Conservation (phyloP, 345 rosid species). For the Melaleuca quinquenervia region DNA sequence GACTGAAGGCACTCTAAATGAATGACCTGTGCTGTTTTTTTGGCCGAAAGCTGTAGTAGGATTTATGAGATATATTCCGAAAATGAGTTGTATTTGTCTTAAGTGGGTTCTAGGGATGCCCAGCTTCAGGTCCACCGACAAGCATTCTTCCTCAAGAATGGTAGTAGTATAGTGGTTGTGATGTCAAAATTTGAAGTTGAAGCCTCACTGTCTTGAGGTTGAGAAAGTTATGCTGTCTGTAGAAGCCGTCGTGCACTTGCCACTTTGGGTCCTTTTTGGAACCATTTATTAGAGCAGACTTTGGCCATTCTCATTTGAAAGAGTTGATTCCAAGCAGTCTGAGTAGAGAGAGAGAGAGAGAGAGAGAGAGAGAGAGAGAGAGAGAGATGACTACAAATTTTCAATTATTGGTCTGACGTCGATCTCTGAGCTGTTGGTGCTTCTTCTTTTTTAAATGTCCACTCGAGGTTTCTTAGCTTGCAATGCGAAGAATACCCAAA, state of each 20-base stretch:
- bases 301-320: neutral
- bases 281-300: neutral
- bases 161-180: neutral
- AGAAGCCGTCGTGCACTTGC: neutral
- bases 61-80: neutral
- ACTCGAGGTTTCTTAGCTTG: neutral
- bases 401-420: neutral
- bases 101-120: neutral
- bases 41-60: neutral
- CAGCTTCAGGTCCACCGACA: neutral
- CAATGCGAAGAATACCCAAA: neutral
- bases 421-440: neutral
- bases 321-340: neutral
- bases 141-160: neutral
- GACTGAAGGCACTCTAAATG: neutral
- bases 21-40: neutral
- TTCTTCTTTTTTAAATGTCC: neutral
- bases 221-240: neutral
- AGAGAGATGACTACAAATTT: neutral
- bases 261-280: neutral
- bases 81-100: neutral
- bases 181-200: neutral
- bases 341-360: neutral
- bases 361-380: neutral
- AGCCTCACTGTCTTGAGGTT: neutral